Conservation (phyloP, 371 early-diverging fungal species). For the Umbelopsis sp. region DNA sequence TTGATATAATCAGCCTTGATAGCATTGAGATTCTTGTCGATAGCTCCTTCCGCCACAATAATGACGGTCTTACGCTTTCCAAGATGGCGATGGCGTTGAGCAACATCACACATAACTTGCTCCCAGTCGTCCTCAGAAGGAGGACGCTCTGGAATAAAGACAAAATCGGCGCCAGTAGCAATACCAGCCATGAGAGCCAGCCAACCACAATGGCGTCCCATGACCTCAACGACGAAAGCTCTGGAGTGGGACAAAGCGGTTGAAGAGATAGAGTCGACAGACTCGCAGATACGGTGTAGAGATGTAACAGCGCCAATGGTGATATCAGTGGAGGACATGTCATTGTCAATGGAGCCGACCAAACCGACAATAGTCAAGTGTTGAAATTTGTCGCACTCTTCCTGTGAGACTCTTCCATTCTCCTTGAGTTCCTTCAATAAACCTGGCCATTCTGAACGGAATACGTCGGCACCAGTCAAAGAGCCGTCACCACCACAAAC, state of each 20-base stretch:
- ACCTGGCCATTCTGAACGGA: slow-evolving; percentile 93
- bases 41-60: slow-evolving; percentile 98
- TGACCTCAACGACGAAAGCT: slow-evolving; percentile 99
- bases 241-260: slow-evolving; percentile 98
- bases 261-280: slow-evolving; percentile 92
- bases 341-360: slow-evolving; percentile 97
- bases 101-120: slow-evolving; percentile 76
- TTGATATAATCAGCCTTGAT: slow-evolving; percentile 89
- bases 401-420: slow-evolving; percentile 55
- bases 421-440: slow-evolving; percentile 78
- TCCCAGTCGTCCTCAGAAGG: slow-evolving; percentile 89
- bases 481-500: slow-evolving; percentile 99
- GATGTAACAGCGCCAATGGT: slow-evolving; percentile 98
- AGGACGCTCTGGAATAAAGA: slow-evolving; percentile 98
- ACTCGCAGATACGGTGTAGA: slow-evolving; percentile 97
- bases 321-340: slow-evolving; percentile 96
- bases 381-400: slow-evolving; percentile 60
- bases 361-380: slow-evolving; percentile 94
- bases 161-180: slow-evolving; percentile 91
- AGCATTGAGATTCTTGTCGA: slow-evolving; percentile 88
- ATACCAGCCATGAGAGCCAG: slow-evolving; percentile 94
- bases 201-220: slow-evolving; percentile 99
- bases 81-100: slow-evolving; percentile 73
- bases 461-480: slow-evolving; percentile 94
- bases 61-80: slow-evolving; percentile 94